Conservation (phyloP, 2,329 filamentous ascomycete species). For the Alternaria sp. region DNA sequence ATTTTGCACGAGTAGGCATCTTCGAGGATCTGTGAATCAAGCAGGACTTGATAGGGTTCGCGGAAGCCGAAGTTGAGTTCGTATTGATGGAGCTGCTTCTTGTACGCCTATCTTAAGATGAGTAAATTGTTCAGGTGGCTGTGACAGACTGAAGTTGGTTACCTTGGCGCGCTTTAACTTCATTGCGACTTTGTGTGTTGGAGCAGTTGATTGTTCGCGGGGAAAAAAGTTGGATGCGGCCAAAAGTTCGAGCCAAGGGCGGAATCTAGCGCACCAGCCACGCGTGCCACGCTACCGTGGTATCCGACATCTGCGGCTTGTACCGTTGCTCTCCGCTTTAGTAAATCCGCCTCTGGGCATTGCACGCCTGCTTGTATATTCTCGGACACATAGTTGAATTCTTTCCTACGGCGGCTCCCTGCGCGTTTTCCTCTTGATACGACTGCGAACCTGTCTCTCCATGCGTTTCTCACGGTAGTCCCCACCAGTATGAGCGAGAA, state of each 20-base stretch:
- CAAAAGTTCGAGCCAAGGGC: slow-evolving; percentile 20
- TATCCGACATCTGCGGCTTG: slow-evolving; percentile 22
- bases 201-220: slow-evolving; percentile 12
- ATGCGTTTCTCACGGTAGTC: slow-evolving; percentile 27
- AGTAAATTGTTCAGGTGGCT: neutral
- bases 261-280: slow-evolving; percentile 13
- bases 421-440: slow-evolving; percentile 4
- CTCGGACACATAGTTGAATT: slow-evolving; percentile 4
- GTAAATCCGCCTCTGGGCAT: slow-evolving; percentile 21
- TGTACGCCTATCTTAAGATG: slow-evolving; percentile 72
- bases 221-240: slow-evolving; percentile 18
- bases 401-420: neutral
- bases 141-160: neutral
- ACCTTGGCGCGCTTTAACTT: slow-evolving; percentile 47
- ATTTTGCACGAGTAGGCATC: slow-evolving; percentile 88
- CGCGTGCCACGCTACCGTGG: slow-evolving; percentile 11
- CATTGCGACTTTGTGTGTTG: slow-evolving; percentile 28
- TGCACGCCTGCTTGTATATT: slow-evolving; percentile 18
- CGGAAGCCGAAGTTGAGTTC: slow-evolving; percentile 87
- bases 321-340: slow-evolving; percentile 26
- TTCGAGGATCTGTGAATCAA: slow-evolving; percentile 85
- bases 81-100: slow-evolving; percentile 95
- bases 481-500: slow-evolving; percentile 38
- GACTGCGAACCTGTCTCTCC: slow-evolving; percentile 10
- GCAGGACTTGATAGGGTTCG: slow-evolving; percentile 81